phyloP scores from a whole-genome alignment of 2,329 filamentous ascomycete genomes.

The Metarhizium anisopliae region DNA sequence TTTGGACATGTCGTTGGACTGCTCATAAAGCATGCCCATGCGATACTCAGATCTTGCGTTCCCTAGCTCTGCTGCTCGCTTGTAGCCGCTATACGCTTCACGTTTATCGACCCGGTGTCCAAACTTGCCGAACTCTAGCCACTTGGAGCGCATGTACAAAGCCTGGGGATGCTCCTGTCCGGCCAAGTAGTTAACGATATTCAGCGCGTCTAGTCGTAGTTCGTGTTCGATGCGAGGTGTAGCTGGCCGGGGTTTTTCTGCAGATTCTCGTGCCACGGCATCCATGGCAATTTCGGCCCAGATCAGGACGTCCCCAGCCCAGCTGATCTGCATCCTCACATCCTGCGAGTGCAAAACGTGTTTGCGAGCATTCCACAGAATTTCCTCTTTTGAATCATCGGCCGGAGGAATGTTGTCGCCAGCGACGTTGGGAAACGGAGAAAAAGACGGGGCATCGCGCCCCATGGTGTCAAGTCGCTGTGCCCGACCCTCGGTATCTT shows the following conservation, averaged over 20 bases:
- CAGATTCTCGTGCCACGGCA: constrained; percentile 58
- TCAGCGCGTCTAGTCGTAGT: constrained; percentile 78
- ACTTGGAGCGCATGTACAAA: constrained; percentile 89
- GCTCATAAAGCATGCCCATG: constrained; percentile 97
- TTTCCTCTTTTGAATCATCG: constrained; percentile 88
- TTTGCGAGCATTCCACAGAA: constrained; percentile 73
- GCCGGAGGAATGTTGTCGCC: constrained; percentile 87
- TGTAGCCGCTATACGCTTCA: constrained; percentile 84
- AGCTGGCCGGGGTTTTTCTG: constrained; percentile 48
- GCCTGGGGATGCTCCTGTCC: constrained; percentile 90
- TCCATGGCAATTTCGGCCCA: constrained; percentile 82
- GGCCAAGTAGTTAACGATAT: constrained; percentile 82
- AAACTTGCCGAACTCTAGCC: constrained; percentile 97
- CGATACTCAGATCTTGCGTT: constrained; percentile 88
- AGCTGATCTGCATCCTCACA: constrained; percentile 90
- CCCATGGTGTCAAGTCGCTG: constrained; percentile 32
- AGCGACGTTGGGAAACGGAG: constrained; percentile 79
- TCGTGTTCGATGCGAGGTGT: constrained; percentile 88
- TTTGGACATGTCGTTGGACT: constrained; percentile 84
- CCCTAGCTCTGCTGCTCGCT: constrained; percentile 73
- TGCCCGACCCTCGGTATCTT: constrained; percentile 27
- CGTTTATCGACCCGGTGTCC: constrained; percentile 85
- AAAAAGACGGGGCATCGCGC: constrained; percentile 66
- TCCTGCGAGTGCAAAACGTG: constrained; percentile 88
- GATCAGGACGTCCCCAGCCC: constrained; percentile 85